phyloP scores from a whole-genome alignment of 192 early-diverging fungal genomes.

The Coemansia sp. region DNA sequence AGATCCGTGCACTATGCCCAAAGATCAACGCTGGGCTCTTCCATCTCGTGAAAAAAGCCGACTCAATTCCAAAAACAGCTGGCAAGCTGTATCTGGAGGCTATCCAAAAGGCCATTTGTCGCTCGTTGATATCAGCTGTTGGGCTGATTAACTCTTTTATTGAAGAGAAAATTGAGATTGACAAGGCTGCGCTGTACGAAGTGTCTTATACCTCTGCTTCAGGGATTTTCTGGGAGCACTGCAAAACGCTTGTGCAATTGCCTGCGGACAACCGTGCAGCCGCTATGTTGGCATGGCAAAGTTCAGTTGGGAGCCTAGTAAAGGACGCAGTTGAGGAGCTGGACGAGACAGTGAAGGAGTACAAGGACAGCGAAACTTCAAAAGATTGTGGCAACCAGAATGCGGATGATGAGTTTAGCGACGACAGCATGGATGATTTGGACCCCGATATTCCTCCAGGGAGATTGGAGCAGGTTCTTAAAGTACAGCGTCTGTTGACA shows the following conservation, averaged over 20 bases:
- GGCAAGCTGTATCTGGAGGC: conserved; percentile 37
- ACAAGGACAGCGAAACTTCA: conserved; percentile 5
- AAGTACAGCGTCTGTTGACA: conserved; percentile 28
- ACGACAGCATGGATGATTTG: conserved; percentile 48
- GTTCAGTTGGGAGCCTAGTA: conserved; percentile 23
- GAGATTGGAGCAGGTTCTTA: conserved; percentile 29
- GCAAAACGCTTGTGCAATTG: conserved; percentile 42
- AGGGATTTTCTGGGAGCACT: conserved; percentile 54
- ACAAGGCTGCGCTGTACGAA: conserved; percentile 21
- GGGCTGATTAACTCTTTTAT: conserved; percentile 47
- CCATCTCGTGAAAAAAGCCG: conserved; percentile 37
- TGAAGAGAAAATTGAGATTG: conserved; percentile 30
- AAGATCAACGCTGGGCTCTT: conserved; percentile 52
- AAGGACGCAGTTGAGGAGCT: conserved; percentile 47
- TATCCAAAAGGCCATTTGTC: conserved; percentile 33
- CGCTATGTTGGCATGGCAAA: conserved; percentile 23
- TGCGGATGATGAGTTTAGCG: conserved; percentile 14
- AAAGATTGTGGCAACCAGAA: background rate
- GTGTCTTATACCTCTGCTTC: conserved; percentile 33
- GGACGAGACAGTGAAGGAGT: conserved; percentile 18
- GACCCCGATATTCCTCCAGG: conserved; percentile 37
- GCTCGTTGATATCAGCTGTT: conserved; percentile 29
- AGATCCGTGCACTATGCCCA: conserved; percentile 39
- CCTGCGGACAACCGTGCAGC: conserved; percentile 43
- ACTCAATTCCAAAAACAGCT: conserved; percentile 35